These are phyloP conservation scores for Sclerotinia trifoliorum DNA, from an alignment of 2,329 filamentous ascomycete genomes.

Conservation along the genomic window DNA sequence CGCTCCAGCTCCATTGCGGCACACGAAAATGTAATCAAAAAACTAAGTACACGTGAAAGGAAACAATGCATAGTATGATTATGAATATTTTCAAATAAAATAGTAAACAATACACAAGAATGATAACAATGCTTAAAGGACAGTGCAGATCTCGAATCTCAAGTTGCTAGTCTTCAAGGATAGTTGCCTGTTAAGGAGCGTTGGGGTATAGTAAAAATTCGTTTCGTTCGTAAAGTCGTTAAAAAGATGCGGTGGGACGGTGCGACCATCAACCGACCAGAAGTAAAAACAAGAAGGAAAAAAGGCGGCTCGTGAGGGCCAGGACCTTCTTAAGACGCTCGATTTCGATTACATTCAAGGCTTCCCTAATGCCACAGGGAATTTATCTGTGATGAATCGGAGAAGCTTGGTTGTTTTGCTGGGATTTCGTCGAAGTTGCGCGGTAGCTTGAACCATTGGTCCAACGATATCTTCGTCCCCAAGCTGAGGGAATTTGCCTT, in stretches of 20 bases:
- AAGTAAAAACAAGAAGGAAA: constrained; percentile 24
- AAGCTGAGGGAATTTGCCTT: constrained; percentile 83
- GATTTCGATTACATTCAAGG: constrained; percentile 22
- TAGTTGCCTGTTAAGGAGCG: constrained; percentile 37
- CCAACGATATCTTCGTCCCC: constrained; percentile 93
- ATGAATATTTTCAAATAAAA: constrained; percentile 6
- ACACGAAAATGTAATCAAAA: constrained; percentile 2
- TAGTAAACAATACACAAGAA: constrained; percentile 22
- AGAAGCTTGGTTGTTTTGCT: constrained; percentile 39
- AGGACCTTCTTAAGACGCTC: constrained; percentile 20
- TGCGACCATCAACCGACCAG: constrained; percentile 19
- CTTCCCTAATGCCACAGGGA: constrained; percentile 37
- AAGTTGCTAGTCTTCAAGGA: constrained; percentile 23
- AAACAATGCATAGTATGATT: constrained; percentile 9
- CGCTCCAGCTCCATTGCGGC: constrained; percentile 21
- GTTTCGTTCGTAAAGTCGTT: constrained; percentile 25
- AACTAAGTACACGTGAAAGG: constrained; percentile 12
- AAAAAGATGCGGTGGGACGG: constrained; percentile 5
- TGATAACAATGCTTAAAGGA: constrained; percentile 13
- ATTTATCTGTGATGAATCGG: constrained; percentile 40
- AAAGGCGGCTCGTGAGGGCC: constrained; percentile 20
- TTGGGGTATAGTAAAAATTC: constrained; percentile 28
- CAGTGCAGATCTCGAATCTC: constrained; percentile 13
- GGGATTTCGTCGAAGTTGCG: constrained; percentile 36
- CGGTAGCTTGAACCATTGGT: constrained; percentile 61